These are phyloP conservation scores for Lyophyllum decastes DNA, from an alignment of 768 basidiomycete species.

Conservation along the genomic window DNA sequence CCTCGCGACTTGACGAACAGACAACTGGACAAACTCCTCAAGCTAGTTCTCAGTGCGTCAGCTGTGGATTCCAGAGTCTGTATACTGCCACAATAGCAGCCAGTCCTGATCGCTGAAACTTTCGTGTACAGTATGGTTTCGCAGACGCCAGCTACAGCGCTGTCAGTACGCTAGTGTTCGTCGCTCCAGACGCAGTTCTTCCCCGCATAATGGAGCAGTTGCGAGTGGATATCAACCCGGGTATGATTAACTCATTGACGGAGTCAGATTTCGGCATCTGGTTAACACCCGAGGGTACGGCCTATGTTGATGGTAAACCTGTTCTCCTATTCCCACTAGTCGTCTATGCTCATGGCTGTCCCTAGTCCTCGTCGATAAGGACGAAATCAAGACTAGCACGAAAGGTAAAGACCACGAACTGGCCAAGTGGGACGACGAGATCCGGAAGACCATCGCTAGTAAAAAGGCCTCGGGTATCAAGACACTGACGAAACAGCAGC, in stretches of 20 bases:
- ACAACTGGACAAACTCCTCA: slow-evolving; percentile 51
- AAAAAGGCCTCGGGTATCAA: slow-evolving; percentile 65
- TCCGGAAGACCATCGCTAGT: slow-evolving; percentile 79
- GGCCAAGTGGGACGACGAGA: slow-evolving; percentile 93
- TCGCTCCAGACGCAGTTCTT: slow-evolving; percentile 69
- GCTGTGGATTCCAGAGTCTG: slow-evolving; percentile 48
- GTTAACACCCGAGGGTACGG: slow-evolving; percentile 80
- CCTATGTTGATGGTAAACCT: slow-evolving; percentile 74
- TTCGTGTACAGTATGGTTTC: slow-evolving; percentile 41
- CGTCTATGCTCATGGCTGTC: neutral
- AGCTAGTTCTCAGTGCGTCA: slow-evolving; percentile 49
- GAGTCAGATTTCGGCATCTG: slow-evolving; percentile 81
- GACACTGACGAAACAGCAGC: slow-evolving; percentile 80
- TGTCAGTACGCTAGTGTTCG: slow-evolving; percentile 75
- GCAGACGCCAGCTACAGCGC: slow-evolving; percentile 74
- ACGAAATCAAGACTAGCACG: slow-evolving; percentile 41
- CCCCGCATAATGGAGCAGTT: slow-evolving; percentile 73
- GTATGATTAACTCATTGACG: slow-evolving; percentile 61
- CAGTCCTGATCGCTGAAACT: neutral
- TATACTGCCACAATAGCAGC: neutral
- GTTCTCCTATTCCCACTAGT: neutral
- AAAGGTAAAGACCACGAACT: slow-evolving; percentile 91
- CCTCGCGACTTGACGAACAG: slow-evolving; percentile 60
- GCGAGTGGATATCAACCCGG: slow-evolving; percentile 60
- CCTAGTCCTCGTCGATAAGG: slow-evolving; percentile 68